Conservation (phyloP, 2,329 filamentous ascomycete species). For the Exutisphaerella laricina region DNA sequence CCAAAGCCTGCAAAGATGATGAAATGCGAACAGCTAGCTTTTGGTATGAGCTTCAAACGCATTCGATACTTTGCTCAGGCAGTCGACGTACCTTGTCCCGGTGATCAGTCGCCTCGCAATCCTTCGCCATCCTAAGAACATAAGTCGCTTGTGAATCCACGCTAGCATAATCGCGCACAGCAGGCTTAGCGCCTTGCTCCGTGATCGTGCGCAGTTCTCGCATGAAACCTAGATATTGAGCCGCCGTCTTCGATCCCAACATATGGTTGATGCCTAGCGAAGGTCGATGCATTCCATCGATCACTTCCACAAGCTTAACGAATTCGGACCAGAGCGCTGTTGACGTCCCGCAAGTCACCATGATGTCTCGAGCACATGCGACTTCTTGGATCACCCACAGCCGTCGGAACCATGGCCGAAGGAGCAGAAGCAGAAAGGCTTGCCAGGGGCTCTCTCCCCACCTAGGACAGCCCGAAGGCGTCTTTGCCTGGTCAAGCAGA, state of each 20-base stretch:
- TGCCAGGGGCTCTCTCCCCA: constrained; percentile 17
- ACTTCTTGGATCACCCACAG: constrained; percentile 20
- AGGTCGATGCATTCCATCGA: constrained; percentile 12
- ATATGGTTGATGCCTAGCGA: constrained; percentile 9
- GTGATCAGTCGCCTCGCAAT: constrained; percentile 21
- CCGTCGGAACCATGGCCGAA: constrained; percentile 15
- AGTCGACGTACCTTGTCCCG: constrained; percentile 19
- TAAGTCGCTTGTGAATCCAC: constrained; percentile 15
- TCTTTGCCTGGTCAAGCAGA: constrained; percentile 12
- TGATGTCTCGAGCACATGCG: constrained; percentile 17
- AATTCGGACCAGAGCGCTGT: constrained; percentile 18
- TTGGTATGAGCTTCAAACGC: too few relatives aligned
- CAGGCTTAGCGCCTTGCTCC: constrained; percentile 15
- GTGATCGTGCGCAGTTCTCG: constrained; percentile 16
- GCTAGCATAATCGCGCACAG: constrained; percentile 17
- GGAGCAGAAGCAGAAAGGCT: constrained; percentile 15
- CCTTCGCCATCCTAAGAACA: constrained; percentile 18
- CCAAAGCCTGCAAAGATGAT: constrained; percentile 17
- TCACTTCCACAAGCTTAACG: constrained; percentile 12
- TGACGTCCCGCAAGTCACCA: constrained; percentile 15
- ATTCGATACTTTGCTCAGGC: too few relatives aligned
- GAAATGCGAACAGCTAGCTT: constrained; percentile 19
- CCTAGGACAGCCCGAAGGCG: constrained; percentile 11
- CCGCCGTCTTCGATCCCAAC: constrained; percentile 16
- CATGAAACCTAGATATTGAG: constrained; percentile 19